Conservation (phyloP, 345 rosid genomes). For the Melastoma malabathricum region DNA sequence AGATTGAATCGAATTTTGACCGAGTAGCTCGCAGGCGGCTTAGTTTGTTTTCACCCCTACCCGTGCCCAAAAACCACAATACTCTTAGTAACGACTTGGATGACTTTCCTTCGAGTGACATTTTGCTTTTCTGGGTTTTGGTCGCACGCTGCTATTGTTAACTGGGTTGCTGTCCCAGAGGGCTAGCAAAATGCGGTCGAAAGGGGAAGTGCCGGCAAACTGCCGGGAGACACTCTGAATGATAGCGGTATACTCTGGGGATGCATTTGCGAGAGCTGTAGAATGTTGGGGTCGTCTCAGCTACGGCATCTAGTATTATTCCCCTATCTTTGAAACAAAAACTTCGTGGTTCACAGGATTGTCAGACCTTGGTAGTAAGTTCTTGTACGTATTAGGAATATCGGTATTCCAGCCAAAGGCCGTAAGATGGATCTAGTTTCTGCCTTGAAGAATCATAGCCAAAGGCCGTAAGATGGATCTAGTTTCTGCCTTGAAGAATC, state of each 20-base stretch:
- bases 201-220: slow-evolving; percentile 11
- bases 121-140: too few species aligned
- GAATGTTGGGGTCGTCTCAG: too few species aligned
- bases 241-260: slow-evolving; percentile 8
- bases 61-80: too few species aligned
- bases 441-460: slow-evolving; percentile 42
- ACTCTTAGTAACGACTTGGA: too few species aligned
- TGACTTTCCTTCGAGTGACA: too few species aligned
- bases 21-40: too few species aligned
- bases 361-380: slow-evolving; percentile 7
- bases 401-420: slow-evolving; percentile 68
- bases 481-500: slow-evolving; percentile 47
- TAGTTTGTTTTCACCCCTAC: too few species aligned
- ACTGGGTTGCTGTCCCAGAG: slow-evolving; percentile 4
- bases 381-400: slow-evolving; percentile 29
- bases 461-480: slow-evolving; percentile 69
- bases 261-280: too few species aligned
- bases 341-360: background rate
- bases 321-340: too few species aligned
- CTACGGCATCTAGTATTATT: too few species aligned
- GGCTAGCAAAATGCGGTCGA: slow-evolving; percentile 18
- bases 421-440: slow-evolving; percentile 58
- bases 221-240: slow-evolving; percentile 12
- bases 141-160: too few species aligned
- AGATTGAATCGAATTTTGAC: too few species aligned